Conservation (phyloP, 2,329 filamentous ascomycete species). For the Colletotrichum melonis region DNA sequence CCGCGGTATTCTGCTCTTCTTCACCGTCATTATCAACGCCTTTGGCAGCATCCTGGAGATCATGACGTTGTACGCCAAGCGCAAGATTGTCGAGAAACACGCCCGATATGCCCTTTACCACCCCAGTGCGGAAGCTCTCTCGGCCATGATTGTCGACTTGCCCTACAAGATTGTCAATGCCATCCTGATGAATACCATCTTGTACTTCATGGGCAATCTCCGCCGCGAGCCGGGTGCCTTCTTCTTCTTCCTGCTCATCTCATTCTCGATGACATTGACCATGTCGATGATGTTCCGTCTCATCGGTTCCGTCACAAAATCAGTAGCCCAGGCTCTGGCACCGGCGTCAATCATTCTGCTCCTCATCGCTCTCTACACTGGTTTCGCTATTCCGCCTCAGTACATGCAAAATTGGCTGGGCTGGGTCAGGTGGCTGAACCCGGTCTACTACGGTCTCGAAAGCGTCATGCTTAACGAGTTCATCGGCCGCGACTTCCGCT, state of each 20-base stretch:
- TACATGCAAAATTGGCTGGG: slow-evolving; percentile 63
- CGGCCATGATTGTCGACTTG: slow-evolving; percentile 46
- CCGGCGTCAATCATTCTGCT: slow-evolving; percentile 61
- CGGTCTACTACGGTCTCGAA: slow-evolving; percentile 73
- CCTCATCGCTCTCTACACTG: slow-evolving; percentile 59
- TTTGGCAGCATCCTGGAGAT: slow-evolving; percentile 53
- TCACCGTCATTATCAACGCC: slow-evolving; percentile 65
- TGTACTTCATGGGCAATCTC: slow-evolving; percentile 55
- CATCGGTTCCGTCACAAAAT: slow-evolving; percentile 53
- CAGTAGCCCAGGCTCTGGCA: slow-evolving; percentile 63
- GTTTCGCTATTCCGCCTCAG: slow-evolving; percentile 52
- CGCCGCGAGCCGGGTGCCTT: slow-evolving; percentile 66
- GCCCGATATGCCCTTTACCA: slow-evolving; percentile 53
- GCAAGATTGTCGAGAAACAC: slow-evolving; percentile 52
- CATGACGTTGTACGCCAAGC: slow-evolving; percentile 50
- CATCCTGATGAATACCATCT: slow-evolving; percentile 50
- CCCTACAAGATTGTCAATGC: slow-evolving; percentile 46
- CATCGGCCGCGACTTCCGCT: slow-evolving; percentile 57
- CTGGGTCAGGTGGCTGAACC: slow-evolving; percentile 74
- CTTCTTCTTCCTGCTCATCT: slow-evolving; percentile 74
- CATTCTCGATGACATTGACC: slow-evolving; percentile 66
- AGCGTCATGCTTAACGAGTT: slow-evolving; percentile 73
- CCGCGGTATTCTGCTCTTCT: slow-evolving; percentile 61
- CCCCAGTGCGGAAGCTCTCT: slow-evolving; percentile 46
- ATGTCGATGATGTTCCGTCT: slow-evolving; percentile 76